Percentiles rank a stretch among this genome's conserved stretches.
These are phyloP conservation scores for Cyberlindnera suaveolens DNA, from an alignment of 805 yeast species.

Conservation along the genomic window DNA sequence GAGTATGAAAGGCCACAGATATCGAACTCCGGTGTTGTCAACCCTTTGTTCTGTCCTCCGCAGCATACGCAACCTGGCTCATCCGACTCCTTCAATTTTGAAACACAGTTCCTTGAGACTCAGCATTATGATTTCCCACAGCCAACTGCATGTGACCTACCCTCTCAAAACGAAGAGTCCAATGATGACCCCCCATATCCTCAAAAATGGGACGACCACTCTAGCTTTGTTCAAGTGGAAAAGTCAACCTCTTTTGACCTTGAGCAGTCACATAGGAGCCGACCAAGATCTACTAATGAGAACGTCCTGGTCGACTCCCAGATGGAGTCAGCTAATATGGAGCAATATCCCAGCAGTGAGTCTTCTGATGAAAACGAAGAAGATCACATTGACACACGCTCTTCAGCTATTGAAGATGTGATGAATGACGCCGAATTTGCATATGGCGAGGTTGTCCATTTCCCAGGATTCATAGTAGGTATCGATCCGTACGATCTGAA, in stretches of 20 bases:
- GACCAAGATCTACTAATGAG: no score
- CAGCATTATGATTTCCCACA: not conserved
- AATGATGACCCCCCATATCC: not conserved
- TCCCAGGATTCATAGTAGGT: constrained; percentile 13
- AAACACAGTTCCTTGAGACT: constrained; percentile 2
- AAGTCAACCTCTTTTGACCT: not conserved
- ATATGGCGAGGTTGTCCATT: not conserved
- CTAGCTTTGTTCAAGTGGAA: constrained; percentile 1
- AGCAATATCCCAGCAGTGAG: no score
- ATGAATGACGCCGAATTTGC: not conserved
- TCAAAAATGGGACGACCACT: not conserved
- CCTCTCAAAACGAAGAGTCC: not conserved
- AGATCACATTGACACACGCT: not conserved
- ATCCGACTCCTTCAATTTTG: not conserved
- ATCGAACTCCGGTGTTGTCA: not conserved
- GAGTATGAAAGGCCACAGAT: not conserved
- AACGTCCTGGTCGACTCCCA: no score
- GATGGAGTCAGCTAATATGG: no score
- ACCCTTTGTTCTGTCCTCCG: constrained; percentile 1
- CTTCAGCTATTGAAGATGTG: not conserved
- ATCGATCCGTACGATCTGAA: constrained; percentile 8
- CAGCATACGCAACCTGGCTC: not conserved
- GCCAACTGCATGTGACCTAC: not conserved
- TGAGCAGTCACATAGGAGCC: no score
- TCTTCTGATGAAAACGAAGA: not conserved